Evolutionary conservation across 129 eudicot species (phyloP), one percentile per base, ranked within the genome.

Genomic region (Deinandra increscens): DNA sequence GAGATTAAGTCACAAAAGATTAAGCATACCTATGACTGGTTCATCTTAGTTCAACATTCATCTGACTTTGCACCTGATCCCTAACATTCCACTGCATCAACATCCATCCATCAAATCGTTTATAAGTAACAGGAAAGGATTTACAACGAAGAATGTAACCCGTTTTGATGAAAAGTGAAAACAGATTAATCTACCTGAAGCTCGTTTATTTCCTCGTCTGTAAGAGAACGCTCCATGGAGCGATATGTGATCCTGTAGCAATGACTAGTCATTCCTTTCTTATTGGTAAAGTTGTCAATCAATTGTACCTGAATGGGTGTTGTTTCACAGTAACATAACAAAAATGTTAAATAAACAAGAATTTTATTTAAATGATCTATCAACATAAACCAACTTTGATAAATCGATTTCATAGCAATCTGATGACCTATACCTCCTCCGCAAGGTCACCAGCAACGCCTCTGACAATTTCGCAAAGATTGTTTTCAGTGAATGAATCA

Each of bases 201-300:
- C 59, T 84, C 90, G 65, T 92, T 92, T 22, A 86, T 88, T 77
- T 91, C 98, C 70, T 86, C 98, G n/a, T 91, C 86, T 45, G 95
- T 88, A 38, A 92, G 89, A 71, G 95, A 86, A 9, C 96, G 95
- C 79, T 86, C 98, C 98, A 91, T 88, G 64, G 96, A 91, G 61
- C 98, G 86, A 71, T 80, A 91, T 53, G 91, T 83, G 72, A 88
- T 88, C 79, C 95, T 74, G 60, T 93, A 93, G 64, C 98, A 93
- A 43, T 93, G 95, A 70, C 97, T 87, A 8, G 97, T 93, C 98
- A 88, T 92, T 76, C 96, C 98, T 71, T 88, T 92, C 85, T 93
- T 93, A 82, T 89, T 89, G 46, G 96, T 84, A 69, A 92, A 86
- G 79, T 86, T 83, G 67, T 89, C 96, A 31, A 93, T 93, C 80